These are phyloP conservation scores for Theileria luwenshuni DNA, from an alignment of 169 alveolate genomes.

Conservation along the genomic window DNA sequence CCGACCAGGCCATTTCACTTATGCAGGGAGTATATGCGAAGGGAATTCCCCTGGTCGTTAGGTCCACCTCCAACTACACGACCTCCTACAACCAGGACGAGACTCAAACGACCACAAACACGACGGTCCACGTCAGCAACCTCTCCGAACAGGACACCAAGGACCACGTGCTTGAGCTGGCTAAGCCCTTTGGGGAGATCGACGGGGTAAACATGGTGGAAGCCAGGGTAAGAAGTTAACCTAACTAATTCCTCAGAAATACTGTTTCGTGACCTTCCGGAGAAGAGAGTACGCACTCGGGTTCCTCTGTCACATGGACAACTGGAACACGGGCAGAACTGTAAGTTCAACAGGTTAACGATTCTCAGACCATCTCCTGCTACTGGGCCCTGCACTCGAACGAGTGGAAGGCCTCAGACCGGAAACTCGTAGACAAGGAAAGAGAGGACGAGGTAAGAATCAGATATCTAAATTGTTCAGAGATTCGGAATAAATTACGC, in stretches of 20 bases:
- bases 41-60: conserved; percentile 63
- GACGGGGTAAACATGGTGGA: conserved; percentile 46
- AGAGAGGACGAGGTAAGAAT: conserved; percentile 44
- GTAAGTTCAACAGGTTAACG: not conserved
- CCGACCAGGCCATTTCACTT: conserved; percentile 58
- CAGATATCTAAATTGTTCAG: not conserved
- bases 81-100: conserved; percentile 49
- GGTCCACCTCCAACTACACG: conserved; percentile 63
- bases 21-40: conserved; percentile 64
- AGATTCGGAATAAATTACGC: conserved; percentile 52
- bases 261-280: conserved; percentile 59
- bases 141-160: conserved; percentile 45
- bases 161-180: conserved; percentile 35
- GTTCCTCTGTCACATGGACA: conserved; percentile 67
- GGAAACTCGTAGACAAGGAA: conserved; percentile 46
- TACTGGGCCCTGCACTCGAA: conserved; percentile 66
- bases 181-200: conserved; percentile 65
- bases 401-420: conserved; percentile 23
- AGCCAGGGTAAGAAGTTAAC: conserved; percentile 23
- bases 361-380: conserved; percentile 33
- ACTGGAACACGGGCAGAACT: conserved; percentile 60
- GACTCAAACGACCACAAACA: conserved; percentile 40
- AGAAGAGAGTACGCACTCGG: conserved; percentile 65
- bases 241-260: conserved; percentile 12
- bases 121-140: conserved; percentile 62